Conservation (phyloP, 2,329 filamentous ascomycete genomes). For the Rhynchosporium agropyri region DNA sequence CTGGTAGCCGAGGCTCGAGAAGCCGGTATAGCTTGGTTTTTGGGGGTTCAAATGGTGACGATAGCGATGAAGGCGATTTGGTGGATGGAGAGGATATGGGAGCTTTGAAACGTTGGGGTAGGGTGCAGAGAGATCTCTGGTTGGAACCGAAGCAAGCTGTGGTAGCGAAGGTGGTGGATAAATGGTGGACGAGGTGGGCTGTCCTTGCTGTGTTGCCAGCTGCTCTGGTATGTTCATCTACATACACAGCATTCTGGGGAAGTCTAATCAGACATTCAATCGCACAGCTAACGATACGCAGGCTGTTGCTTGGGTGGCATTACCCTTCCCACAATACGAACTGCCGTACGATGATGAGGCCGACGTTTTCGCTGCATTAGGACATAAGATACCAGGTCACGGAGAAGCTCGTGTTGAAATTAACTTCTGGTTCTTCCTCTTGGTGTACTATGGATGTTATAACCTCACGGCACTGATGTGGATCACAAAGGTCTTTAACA, state of each 20-base stretch:
- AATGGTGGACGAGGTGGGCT: conserved; percentile 66
- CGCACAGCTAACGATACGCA: conserved; percentile 39
- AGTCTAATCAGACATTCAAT: background rate
- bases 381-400: conserved; percentile 59
- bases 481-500: conserved; percentile 73
- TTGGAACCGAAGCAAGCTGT: conserved; percentile 61
- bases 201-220: conserved; percentile 64
- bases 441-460: conserved; percentile 71
- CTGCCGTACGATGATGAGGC: conserved; percentile 50
- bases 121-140: conserved; percentile 55
- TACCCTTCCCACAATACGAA: conserved; percentile 66
- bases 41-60: conserved; percentile 44
- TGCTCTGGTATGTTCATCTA: conserved; percentile 51
- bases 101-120: conserved; percentile 39
- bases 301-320: conserved; percentile 65
- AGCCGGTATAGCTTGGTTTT: conserved; percentile 55
- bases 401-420: conserved; percentile 64
- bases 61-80: conserved; percentile 44
- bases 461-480: conserved; percentile 68
- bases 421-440: conserved; percentile 73
- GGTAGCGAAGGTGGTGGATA: conserved; percentile 60
- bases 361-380: conserved; percentile 26
- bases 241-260: background rate
- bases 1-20: conserved; percentile 26
- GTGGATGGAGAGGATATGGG: conserved; percentile 36